Conservation (phyloP, 2,329 filamentous ascomycete genomes). For the Cladophialophora bantiana region DNA sequence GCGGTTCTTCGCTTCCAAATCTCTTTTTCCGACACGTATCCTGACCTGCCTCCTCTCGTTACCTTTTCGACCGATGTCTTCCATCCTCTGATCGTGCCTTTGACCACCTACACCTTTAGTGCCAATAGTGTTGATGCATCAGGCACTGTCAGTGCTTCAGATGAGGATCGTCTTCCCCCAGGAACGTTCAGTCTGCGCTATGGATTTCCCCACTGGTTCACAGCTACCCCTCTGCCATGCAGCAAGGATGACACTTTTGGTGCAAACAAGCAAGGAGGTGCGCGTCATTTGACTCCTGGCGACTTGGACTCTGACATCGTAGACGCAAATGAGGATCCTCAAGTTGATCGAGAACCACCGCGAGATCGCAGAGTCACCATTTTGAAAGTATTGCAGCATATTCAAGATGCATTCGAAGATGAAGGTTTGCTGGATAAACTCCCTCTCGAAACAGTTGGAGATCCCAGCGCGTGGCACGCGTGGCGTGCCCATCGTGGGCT, state of each 20-base stretch:
- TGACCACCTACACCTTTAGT: constrained; percentile 94
- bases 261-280: constrained; percentile 17
- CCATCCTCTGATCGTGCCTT: constrained; percentile 87
- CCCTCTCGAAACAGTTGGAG: constrained; percentile 81
- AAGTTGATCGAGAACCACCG: background rate
- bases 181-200: constrained; percentile 90
- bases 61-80: constrained; percentile 94
- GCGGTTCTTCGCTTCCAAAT: constrained; percentile 90
- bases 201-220: constrained; percentile 89
- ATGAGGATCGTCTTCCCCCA: constrained; percentile 82
- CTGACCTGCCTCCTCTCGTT: constrained; percentile 78
- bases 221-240: constrained; percentile 57
- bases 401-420: constrained; percentile 81
- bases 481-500: constrained; percentile 76
- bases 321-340: background rate
- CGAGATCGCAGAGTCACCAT: constrained; percentile 21
- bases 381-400: constrained; percentile 67
- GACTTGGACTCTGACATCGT: constrained; percentile 44
- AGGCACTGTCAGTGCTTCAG: constrained; percentile 81
- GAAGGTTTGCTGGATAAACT: constrained; percentile 78
- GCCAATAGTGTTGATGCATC: constrained; percentile 59
- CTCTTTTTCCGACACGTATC: constrained; percentile 81
- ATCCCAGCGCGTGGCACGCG: constrained; percentile 91
- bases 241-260: constrained; percentile 49
- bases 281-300: constrained; percentile 10